Base-by-base conservation (phyloP, 768 basidiomycete species). In the Tephrocybe sp. region DNA sequence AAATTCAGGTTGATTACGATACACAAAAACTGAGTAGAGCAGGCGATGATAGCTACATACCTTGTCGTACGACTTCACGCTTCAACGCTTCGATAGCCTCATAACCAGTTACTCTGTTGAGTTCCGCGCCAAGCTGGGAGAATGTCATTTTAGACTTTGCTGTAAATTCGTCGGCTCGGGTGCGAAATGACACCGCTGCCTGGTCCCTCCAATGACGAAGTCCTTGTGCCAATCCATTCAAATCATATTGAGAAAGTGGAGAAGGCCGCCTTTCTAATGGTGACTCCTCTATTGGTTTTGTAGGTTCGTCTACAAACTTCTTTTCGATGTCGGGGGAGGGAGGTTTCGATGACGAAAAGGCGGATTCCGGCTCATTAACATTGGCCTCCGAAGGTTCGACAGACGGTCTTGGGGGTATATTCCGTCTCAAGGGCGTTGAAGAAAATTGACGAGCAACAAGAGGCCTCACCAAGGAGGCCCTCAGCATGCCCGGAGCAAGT, bases 41-140 rank as follows among this genome's bases (percentile, higher is more conserved):
- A 34, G 9, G 33, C 15, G 11, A 15, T 34, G 15, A 34, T 33
- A 38, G 22, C 38, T 49, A 71, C 77, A 53, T 62, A 94, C 97
- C 95, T 74, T 89, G 86, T 41, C 81, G 78, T 34, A 81, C 86
- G 16, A 97, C 93, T 37, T 75, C 76, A 54, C 71, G 69, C 67
- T 94, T 93, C 52, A 95, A 67, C 13, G 75, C 77, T 57, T 97
- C 92, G 33, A 97, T 94, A 59, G 85, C 83, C 55, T 88, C 87
- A 58, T 99, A 99, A 0, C 97, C 97, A 8, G 94, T 94, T 18
- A 90, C 82, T 52, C 80, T 83, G 62, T 94, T 97, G 49, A 98
- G 70, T 59, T 88, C 80, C 21, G 76, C 69, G 10, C 92, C 94
- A 2, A 95, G 75, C 58, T 83, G 76, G 36, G 84, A 83, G 57